phyloP scores from a whole-genome alignment of 2,329 filamentous ascomycete species.

The Podosphaera aphanis region DNA sequence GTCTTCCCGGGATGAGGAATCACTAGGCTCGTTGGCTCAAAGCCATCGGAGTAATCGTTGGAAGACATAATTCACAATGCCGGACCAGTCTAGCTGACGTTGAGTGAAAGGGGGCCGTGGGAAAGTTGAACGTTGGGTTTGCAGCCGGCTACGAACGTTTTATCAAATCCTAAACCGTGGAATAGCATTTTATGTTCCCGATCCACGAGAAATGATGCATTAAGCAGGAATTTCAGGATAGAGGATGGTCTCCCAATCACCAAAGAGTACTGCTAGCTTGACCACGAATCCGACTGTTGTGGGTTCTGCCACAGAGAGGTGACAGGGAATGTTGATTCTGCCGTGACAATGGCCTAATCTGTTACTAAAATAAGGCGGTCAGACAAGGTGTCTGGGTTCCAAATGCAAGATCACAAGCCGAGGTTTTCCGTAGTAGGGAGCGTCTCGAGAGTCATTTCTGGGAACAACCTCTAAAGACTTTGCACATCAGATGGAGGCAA shows the following conservation, averaged over 20 bases:
- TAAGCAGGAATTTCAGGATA: neutral
- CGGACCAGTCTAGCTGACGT: neutral
- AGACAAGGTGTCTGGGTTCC: neutral
- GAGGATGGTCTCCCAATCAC: neutral
- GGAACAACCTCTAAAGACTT: neutral
- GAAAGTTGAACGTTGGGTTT: conserved; percentile 1
- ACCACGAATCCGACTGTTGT: neutral
- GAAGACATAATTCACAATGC: neutral
- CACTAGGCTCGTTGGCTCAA: conserved; percentile 23
- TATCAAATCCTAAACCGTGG: neutral
- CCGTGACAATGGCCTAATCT: neutral
- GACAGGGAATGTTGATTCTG: neutral
- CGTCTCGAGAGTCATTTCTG: too few relatives aligned
- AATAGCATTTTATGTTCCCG: neutral
- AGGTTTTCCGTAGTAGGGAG: too few relatives aligned
- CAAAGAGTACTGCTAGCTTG: neutral
- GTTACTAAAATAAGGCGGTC: neutral
- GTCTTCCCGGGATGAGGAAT: conserved; percentile 23
- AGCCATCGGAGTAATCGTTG: conserved; percentile 8
- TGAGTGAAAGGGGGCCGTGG: neutral
- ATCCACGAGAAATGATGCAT: neutral
- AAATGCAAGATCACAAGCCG: too few relatives aligned
- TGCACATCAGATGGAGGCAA: neutral
- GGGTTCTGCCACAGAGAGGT: neutral
- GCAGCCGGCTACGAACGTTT: neutral